Conservation (phyloP, 176 grass and related monocot species). For the Oryza punctata region DNA sequence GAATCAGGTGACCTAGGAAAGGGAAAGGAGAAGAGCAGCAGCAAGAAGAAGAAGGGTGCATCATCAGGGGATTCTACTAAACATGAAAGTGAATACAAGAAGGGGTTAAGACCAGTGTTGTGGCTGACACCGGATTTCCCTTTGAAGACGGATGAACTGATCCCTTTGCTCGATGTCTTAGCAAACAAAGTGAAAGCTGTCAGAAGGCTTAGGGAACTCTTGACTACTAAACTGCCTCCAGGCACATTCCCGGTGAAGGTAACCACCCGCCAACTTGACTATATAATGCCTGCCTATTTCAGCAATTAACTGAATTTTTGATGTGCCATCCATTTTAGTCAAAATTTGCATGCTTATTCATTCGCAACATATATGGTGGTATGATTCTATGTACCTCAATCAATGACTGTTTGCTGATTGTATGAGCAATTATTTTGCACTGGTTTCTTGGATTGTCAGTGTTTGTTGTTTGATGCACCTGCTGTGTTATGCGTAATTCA, state of each 20-base stretch:
- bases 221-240: constrained; percentile 84
- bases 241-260: constrained; percentile 99
- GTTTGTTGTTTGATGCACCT: background rate
- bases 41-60: constrained; percentile 86
- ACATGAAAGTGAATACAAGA: constrained; percentile 90
- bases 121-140: constrained; percentile 94
- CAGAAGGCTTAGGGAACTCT: constrained; percentile 89
- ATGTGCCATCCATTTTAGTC: background rate
- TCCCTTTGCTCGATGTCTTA: constrained; percentile 91
- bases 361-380: background rate
- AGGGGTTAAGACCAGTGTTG: constrained; percentile 84
- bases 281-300: background rate
- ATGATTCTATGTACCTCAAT: background rate
- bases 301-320: background rate
- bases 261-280: constrained; percentile 23
- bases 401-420: background rate
- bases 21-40: constrained; percentile 76
- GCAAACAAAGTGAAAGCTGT: constrained; percentile 99
- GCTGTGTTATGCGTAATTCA: background rate
- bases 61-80: constrained; percentile 50
- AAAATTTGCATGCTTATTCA: constrained; percentile 14
- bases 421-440: background rate
- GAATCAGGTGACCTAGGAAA: constrained; percentile 57
- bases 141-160: constrained; percentile 90
- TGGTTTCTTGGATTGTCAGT: background rate